Base-by-base conservation (phyloP, 2,329 filamentous ascomycete genomes). In the Diatrype stigma region DNA sequence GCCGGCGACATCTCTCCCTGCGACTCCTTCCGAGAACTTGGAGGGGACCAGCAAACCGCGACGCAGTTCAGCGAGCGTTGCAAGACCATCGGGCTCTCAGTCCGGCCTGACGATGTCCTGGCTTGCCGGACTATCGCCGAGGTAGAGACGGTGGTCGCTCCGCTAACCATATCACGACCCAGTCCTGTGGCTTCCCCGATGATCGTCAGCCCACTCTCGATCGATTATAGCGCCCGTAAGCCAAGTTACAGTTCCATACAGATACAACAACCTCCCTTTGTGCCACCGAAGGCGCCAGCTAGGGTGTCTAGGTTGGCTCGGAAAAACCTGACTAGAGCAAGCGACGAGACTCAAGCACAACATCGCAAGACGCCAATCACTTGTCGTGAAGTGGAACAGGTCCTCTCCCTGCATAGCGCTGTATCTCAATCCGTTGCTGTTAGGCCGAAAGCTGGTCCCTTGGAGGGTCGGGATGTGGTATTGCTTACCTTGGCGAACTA, bases 381-480 rank as follows among this genome's bases (percentile, higher is more conserved):
- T 45, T 56, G 62, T 42, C 56, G 59, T 46, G 64, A 70, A 40
- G 63, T 68, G 17, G 73, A 77, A 53, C 61, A 70, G 45, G 64
- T 74, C 12, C 60, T 78, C 2, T 67, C 63, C 32, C 67, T 68
- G 17, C 72, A 71, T 26, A 67, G 63, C 22, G 66, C 69, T 19
- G 68, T 80, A 14, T 69, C 66, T 23, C 69, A 65, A 52, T 70
- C 73, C 14, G 71, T 69, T 40, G 63, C 78, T 14, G 66, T 79
- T 21, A 71, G 66, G 28, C 77, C 77, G 17, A 74, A 71, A 51
- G 76, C 77, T 10, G 77, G 77, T 8, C 69, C 73, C 14, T 73
- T 80, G 45, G 76, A 80, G 54, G 75, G 73, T 14, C 75, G 74
- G 53, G 63, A 74, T 30, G 72, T 79, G 28, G 77, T 74, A 37